Base-by-base conservation (phyloP, 768 basidiomycete species). In the Hygrophoropsis aurantiaca region DNA sequence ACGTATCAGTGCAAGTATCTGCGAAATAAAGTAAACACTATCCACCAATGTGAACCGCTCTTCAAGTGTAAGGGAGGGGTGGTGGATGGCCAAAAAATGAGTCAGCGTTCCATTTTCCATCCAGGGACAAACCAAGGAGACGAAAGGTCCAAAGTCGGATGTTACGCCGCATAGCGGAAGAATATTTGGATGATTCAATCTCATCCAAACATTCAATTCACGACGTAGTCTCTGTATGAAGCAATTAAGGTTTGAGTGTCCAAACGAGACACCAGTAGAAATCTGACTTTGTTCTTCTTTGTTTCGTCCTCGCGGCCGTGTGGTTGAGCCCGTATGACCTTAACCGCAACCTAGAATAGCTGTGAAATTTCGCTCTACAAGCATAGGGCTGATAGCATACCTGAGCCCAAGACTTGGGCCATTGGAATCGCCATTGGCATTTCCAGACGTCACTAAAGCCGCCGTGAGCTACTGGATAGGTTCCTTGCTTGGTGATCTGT, bases 121-220 rank as follows among this genome's bases (percentile, higher is more conserved):
- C 67, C 69, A 69, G 4, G 69, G 67, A 46, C 58, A 69, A 34
- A 70, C 60, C 55, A 64, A 59, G 33, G 67, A 64, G 11, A 50
- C 46, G 26, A 55, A 51, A 5, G 54, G 59, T 24, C 70, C 67
- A 26, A 66, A 71, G 19, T 46, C 58, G n/a, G 46, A 49, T 15
- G 61, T 54, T 3, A 57, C 51, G 5, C 68, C 69, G 16, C 58
- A 57, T 1, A 71, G 42, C 5, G 63, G 64, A 18, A 70, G 51
- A 5, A 70, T 43, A 40, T 71, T 68, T 11, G 8, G 20, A 42
- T 62, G 57, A 2, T 30, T 9, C 6, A 62, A 46, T 36, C 40
- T 30, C 35, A 40, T 44, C 60, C 60, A 62, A 6, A 53, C 58
- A 18, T 44, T 42, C 21, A 62, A 43, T 43, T 69, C 67, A 20